Conservation (phyloP, 176 grass and related monocot species). For the Poa pratensis region DNA sequence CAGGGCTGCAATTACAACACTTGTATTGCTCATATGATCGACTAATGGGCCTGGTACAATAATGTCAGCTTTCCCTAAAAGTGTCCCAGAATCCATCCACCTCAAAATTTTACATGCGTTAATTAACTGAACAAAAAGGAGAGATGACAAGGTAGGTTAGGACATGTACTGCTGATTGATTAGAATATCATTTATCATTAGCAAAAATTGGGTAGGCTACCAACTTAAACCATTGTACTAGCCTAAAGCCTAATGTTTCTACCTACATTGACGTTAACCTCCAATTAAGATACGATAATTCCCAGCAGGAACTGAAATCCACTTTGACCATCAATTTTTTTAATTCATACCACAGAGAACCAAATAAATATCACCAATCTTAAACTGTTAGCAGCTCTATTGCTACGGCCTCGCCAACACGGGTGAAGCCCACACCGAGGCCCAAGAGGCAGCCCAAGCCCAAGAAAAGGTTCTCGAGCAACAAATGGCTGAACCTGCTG, state of each 20-base stretch:
- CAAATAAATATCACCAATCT: not conserved
- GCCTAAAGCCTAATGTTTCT: not conserved
- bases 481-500: too few species aligned
- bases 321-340: not conserved
- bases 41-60: not conserved
- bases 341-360: not conserved
- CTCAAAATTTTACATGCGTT: not conserved
- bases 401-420: too few species aligned
- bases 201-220: not conserved
- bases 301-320: not conserved
- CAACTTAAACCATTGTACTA: conserved; percentile 18
- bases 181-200: not conserved
- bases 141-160: not conserved
- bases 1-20: not conserved
- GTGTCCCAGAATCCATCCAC: not conserved
- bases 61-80: not conserved
- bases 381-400: not conserved
- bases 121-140: conserved; percentile 21
- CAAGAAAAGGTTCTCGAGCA: too few species aligned
- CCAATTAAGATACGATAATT: not conserved
- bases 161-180: too few species aligned
- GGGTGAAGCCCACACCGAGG: too few species aligned
- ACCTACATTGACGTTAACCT: not conserved
- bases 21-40: not conserved
- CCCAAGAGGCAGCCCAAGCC: too few species aligned